phyloP scores from a whole-genome alignment of 768 basidiomycete genomes.

The Pleurotus eryngii region DNA sequence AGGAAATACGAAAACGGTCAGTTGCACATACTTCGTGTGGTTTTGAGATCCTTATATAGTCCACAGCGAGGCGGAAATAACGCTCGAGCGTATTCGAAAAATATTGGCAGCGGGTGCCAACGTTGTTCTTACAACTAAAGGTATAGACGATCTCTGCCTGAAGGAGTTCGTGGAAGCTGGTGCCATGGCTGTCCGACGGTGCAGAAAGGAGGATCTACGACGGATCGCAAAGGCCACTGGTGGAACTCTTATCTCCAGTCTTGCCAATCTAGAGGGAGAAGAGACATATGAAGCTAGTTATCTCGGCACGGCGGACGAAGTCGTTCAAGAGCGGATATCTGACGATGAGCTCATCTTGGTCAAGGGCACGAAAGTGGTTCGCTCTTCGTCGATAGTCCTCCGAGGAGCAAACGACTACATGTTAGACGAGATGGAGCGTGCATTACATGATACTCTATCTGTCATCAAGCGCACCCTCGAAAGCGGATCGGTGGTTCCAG shows the following conservation, averaged over 20 bases:
- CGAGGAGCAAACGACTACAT: slow-evolving; percentile 99
- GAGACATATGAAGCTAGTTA: slow-evolving; percentile 93
- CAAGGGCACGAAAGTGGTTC: slow-evolving; percentile 97
- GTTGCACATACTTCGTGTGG: slow-evolving; percentile 15
- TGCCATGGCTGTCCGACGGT: slow-evolving; percentile 96
- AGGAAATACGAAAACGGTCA: slow-evolving; percentile 91
- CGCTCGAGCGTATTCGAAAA: slow-evolving; percentile 92
- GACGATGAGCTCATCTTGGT: slow-evolving; percentile 97
- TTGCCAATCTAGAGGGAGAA: slow-evolving; percentile 96
- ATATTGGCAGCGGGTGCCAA: slow-evolving; percentile 95
- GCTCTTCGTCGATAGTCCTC: slow-evolving; percentile 86
- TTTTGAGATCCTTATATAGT: background rate
- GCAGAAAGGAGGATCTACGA: slow-evolving; percentile 95
- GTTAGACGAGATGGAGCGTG: slow-evolving; percentile 99
- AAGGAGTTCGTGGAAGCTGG: slow-evolving; percentile 99
- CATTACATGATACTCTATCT: slow-evolving; percentile 90
- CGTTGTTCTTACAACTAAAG: slow-evolving; percentile 95
- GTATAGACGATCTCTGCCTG: slow-evolving; percentile 95
- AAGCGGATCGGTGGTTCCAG: slow-evolving; percentile 93
- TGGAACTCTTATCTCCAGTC: slow-evolving; percentile 85
- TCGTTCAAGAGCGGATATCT: slow-evolving; percentile 94
- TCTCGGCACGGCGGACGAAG: slow-evolving; percentile 93
- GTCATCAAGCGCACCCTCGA: slow-evolving; percentile 97
- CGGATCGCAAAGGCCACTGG: slow-evolving; percentile 98
- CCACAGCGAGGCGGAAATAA: slow-evolving; percentile 89